Evolutionary conservation across 495 filamentous ascomycete species (phyloP).

Genomic region (Hyaloscypha hepaticicola): DNA sequence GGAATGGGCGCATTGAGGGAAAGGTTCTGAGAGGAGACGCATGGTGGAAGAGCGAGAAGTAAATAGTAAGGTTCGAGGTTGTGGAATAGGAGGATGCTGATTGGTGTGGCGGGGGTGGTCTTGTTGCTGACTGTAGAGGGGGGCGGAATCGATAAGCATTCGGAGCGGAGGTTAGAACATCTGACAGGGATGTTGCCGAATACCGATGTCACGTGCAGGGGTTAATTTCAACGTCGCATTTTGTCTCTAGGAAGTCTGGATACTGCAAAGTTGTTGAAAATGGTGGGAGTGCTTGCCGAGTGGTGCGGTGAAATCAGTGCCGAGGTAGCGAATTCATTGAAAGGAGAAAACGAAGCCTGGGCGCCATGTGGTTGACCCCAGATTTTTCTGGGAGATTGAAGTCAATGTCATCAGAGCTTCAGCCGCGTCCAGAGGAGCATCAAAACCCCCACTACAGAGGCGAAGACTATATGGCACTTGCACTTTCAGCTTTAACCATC

Average conservation of each 20-base stretch:
- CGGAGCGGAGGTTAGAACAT: not conserved
- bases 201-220: not conserved
- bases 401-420: too few relatives aligned
- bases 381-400: too few relatives aligned
- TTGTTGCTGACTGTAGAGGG: not conserved
- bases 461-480: too few relatives aligned
- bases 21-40: not conserved
- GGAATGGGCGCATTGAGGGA: slow-evolving; percentile 18
- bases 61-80: not conserved
- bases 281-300: too few relatives aligned
- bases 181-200: not conserved
- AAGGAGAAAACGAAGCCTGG: too few relatives aligned
- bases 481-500: too few relatives aligned
- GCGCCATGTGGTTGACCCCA: too few relatives aligned
- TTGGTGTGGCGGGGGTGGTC: not conserved
- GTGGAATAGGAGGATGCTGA: not conserved
- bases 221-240: not conserved
- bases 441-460: too few relatives aligned
- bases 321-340: too few relatives aligned
- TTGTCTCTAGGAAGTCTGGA: not conserved
- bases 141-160: not conserved
- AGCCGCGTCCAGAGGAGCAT: too few relatives aligned
- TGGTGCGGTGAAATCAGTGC: too few relatives aligned
- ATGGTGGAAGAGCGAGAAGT: not conserved
- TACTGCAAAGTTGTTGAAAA: too few relatives aligned